Conservation (phyloP, 192 early-diverging fungal genomes). For the Coemansia sp. region DNA sequence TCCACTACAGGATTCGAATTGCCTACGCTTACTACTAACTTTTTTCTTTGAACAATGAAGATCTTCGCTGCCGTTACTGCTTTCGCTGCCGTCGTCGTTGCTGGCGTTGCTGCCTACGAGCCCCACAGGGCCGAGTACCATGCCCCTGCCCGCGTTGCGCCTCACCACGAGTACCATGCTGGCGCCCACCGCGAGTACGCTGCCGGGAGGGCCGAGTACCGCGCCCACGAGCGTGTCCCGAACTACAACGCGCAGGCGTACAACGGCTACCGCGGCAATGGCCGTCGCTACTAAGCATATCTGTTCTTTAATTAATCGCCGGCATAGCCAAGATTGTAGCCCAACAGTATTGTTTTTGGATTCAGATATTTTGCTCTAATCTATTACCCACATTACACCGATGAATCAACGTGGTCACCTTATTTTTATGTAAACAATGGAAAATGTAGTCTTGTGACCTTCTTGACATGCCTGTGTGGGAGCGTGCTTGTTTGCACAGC, state of each 20-base stretch:
- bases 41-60: constrained; percentile 33
- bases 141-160: constrained; percentile 12
- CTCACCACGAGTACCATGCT: constrained; percentile 20
- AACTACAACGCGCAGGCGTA: constrained; percentile 23
- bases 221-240: constrained; percentile 8
- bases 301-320: background rate
- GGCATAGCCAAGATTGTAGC: background rate
- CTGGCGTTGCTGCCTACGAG: constrained; percentile 27
- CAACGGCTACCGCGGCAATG: constrained; percentile 4
- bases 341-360: background rate
- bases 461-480: no score
- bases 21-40: background rate
- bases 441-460: no score
- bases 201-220: constrained; percentile 13
- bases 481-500: no score
- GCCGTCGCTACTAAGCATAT: background rate
- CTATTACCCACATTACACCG: no score
- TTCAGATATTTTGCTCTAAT: background rate
- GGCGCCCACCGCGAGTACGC: constrained; percentile 12
- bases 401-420: no score
- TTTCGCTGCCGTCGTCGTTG: constrained; percentile 30
- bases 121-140: constrained; percentile 23
- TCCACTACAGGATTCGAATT: background rate
- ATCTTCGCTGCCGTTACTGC: constrained; percentile 30
- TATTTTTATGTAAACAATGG: no score